phyloP scores from a whole-genome alignment of 208 protist genomes.

The Trichomonas gallinae region DNA sequence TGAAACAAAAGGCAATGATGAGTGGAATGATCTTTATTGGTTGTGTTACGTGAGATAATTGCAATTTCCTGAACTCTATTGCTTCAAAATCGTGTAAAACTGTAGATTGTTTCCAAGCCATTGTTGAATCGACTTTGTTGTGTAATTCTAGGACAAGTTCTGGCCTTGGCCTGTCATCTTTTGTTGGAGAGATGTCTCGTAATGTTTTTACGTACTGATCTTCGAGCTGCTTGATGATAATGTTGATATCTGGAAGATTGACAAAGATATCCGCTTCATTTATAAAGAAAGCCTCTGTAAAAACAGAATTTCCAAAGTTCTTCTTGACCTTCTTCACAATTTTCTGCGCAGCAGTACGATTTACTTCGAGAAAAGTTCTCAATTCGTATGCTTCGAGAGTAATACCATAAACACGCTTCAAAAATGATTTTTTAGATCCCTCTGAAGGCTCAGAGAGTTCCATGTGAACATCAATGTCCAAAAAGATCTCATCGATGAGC shows the following conservation, averaged over 20 bases:
- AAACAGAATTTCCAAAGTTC: not conserved
- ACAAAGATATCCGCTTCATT: not conserved
- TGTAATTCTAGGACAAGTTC: not conserved
- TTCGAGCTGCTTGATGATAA: not conserved
- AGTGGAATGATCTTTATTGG: not conserved
- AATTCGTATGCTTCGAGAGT: not conserved
- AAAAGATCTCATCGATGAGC: not conserved
- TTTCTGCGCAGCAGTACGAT: not conserved
- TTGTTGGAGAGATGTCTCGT: not conserved
- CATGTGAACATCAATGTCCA: not conserved
- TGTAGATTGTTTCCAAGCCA: conserved; percentile 11
- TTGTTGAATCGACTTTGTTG: not conserved
- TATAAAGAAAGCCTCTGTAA: not conserved
- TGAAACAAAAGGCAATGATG: not conserved
- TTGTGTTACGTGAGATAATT: not conserved
- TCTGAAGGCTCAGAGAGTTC: not conserved
- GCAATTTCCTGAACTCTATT: not conserved
- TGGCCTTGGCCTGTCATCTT: not conserved
- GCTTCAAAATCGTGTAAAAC: not conserved
- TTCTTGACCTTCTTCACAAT: not conserved
- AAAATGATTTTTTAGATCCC: not conserved
- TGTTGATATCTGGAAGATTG: not conserved
- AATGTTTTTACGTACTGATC: not conserved
- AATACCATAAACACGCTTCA: not conserved
- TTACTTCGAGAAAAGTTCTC: not conserved